phyloP scores from a whole-genome alignment of 352 stramenopile species.

The Phytophthora brassicae region DNA sequence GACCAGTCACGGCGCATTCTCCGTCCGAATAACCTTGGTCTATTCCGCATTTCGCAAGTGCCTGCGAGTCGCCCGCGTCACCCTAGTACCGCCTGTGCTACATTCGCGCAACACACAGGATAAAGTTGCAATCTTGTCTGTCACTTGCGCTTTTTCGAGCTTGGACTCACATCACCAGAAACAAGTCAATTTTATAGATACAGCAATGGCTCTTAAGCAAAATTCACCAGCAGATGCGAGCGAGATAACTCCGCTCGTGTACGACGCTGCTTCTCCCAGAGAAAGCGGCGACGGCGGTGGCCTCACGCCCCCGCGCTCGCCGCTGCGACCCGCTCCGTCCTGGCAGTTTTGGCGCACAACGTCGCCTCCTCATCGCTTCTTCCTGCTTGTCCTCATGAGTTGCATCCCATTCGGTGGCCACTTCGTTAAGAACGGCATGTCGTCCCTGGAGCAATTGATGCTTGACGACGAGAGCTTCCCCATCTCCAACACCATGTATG shows the following conservation, averaged over 20 bases:
- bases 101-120: slow-evolving; percentile 8
- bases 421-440: slow-evolving; percentile 89
- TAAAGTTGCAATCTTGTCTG: neutral
- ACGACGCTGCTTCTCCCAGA: neutral
- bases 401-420: slow-evolving; percentile 84
- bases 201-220: slow-evolving; percentile 30
- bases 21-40: neutral
- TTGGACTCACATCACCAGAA: neutral
- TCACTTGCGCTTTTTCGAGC: slow-evolving; percentile 15
- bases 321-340: slow-evolving; percentile 38
- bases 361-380: slow-evolving; percentile 73
- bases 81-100: slow-evolving; percentile 11
- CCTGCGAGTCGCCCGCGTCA: slow-evolving; percentile 16
- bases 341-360: slow-evolving; percentile 80
- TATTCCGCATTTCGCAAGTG: slow-evolving; percentile 15
- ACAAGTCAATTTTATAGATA: neutral
- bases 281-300: slow-evolving; percentile 11
- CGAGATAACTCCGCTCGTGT: slow-evolving; percentile 41
- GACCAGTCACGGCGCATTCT: slow-evolving; percentile 4
- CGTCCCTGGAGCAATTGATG: slow-evolving; percentile 80
- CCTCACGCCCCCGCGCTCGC: slow-evolving; percentile 21
- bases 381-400: slow-evolving; percentile 82
- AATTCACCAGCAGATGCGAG: slow-evolving; percentile 24
- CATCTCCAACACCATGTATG: slow-evolving; percentile 87
- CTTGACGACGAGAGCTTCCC: slow-evolving; percentile 71